These are phyloP conservation scores for Fusarium mexicanum DNA, from an alignment of 2,329 filamentous ascomycete genomes.

Conservation along the genomic window DNA sequence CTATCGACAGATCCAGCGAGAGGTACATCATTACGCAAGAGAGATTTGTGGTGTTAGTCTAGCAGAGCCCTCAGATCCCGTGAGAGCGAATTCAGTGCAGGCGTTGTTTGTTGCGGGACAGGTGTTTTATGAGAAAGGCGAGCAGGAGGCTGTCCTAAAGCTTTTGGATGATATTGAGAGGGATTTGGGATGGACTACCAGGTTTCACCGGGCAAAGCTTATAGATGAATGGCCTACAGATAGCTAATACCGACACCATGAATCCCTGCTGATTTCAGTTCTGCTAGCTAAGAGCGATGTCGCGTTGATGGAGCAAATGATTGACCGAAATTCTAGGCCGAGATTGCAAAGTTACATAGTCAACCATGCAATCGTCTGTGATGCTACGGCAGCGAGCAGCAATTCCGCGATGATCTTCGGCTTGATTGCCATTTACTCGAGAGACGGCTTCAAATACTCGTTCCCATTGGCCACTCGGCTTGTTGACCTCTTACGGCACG, in stretches of 20 bases:
- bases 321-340: too few relatives aligned
- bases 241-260: too few relatives aligned
- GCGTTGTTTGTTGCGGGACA: constrained; percentile 38
- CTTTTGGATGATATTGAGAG: constrained; percentile 67
- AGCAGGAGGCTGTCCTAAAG: constrained; percentile 63
- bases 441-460: background rate
- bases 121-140: constrained; percentile 56
- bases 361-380: background rate
- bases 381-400: background rate
- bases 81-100: constrained; percentile 36
- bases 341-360: background rate
- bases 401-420: background rate
- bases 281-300: background rate
- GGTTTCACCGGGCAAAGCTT: constrained; percentile 31
- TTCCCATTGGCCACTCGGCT: background rate
- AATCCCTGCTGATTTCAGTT: too few relatives aligned
- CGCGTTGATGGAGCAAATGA: background rate
- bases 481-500: background rate
- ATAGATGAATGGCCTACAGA: constrained; percentile 30
- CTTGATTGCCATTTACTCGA: background rate
- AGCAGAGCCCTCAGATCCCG: constrained; percentile 27
- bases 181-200: constrained; percentile 71
- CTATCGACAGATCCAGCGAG: constrained; percentile 24
- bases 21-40: constrained; percentile 24
- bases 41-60: constrained; percentile 38